Base-by-base conservation (phyloP, 2,329 filamentous ascomycete genomes). In the Ploettnerulaceae sp. region DNA sequence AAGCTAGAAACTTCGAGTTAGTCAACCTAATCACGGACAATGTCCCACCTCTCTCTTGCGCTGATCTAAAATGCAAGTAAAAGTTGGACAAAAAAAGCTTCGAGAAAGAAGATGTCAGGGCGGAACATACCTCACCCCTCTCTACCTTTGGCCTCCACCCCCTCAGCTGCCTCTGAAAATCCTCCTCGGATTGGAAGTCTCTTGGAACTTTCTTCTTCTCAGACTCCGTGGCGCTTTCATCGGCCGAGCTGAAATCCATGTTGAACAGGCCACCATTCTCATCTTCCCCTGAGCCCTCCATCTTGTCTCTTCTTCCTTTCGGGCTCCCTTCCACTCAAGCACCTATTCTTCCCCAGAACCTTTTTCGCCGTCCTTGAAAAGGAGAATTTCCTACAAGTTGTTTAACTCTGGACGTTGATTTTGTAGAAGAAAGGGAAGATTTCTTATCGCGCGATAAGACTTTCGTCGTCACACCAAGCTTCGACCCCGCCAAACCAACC, bases 201-300 rank as follows among this genome's bases (percentile, higher is more conserved):
- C 62, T 55, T 17, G 61, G 62, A 14, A 61, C 39, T 46, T 61
- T 60, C 14, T 37, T 28, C 24, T 48, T 49, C 28, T 25, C 47
- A 17, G 5, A 48, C 21, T 4, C 41, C 11, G 44, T 31, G 5
- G 52, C 35, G 6, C 53, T 47, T 43, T 62, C 59, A 4, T 69
- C 65, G 7, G 64, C 67, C 38, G 70, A 68, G 28, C 66, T 67
- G 45, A 73, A 59, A 18, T 67, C 63, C 49, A 74, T 72, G 54
- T 60, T 60, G 45, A 73, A 64, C 42, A 72, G 67, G 21, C 66
- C 67, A 9, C 66, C 56, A 28, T 64, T 57, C 28, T 65, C 61
- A 40, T 66, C 62, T 45, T 65, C 65, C 59, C 61, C 66, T 7
- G 39, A 20, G 7, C 9, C 32, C 31, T 21, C 26, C 25, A 11